Conservation (phyloP, 108 stramenopile species). For the Cyclotella atomus region DNA sequence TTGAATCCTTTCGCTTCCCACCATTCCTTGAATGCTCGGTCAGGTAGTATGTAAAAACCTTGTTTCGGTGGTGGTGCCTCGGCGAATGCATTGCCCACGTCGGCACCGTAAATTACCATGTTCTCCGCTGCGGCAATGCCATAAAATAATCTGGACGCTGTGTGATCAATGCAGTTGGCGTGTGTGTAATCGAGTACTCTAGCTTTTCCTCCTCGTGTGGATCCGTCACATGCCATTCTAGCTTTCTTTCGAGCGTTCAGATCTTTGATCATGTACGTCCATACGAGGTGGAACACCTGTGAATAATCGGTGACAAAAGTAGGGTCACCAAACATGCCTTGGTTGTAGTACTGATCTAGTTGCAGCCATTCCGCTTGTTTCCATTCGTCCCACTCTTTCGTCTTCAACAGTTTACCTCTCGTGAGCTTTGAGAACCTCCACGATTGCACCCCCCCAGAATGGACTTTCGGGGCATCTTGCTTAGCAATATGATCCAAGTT, state of each 20-base stretch:
- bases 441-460: neutral
- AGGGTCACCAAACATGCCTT: neutral
- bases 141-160: neutral
- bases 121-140: neutral
- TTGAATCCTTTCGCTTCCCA: neutral
- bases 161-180: slow-evolving; percentile 8
- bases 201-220: neutral
- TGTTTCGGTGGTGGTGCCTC: neutral
- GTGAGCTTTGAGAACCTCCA: neutral
- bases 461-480: neutral
- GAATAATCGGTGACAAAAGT: neutral
- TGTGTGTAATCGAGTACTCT: neutral
- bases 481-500: neutral
- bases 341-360: neutral
- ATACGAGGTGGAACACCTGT: neutral
- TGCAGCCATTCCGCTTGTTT: neutral
- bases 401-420: neutral
- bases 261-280: neutral
- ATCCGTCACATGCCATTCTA: neutral
- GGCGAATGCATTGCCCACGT: neutral
- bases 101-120: neutral
- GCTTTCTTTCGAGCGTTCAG: neutral
- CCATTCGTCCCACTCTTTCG: slow-evolving; percentile 1
- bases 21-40: neutral
- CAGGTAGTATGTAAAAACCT: neutral